Base-by-base conservation (phyloP, 2,329 filamentous ascomycete species). In the Apiospora pterosperma region DNA sequence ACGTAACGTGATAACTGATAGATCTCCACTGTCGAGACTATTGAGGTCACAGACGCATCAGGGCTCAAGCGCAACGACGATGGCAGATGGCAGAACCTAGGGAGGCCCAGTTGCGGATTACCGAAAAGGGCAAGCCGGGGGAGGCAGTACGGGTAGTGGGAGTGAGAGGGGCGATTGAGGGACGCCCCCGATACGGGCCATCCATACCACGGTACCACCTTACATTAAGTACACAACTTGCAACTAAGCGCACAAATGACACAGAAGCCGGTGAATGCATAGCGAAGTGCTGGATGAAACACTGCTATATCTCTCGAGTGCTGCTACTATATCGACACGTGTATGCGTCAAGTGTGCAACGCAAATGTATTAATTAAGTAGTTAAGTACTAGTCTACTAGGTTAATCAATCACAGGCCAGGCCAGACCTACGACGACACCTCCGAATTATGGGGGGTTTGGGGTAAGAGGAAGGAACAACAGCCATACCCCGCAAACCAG, bases 11-110 rank as follows among this genome's bases (percentile, higher is more conserved):
- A 55, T n/a, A 55, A 55, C 28, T 55, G 48, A 55, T 34, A 55
- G 16, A 10, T 5, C 28, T 55, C 48, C 48, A 55, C 25, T 34
- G 21, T 34, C 16, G 14, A 34, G 28, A 34, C 28, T 55, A 34
- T 55, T 55, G 48, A 55, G 48, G 48, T 55, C 48, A 55, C 48
- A 55, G 48, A 55, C 48, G 48, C 48, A 55, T 55, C 48, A 55
- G 48, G 34, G 28, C n/a, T n/a, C n/a, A n/a, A n/a, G n/a, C n/a
- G n/a, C n/a, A n/a, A n/a, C 48, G 48, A 55, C 34, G 48, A 34
- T n/a, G 48, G 28, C 19, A 55, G 48, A 55, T 55, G n/a, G n/a
- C n/a, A n/a, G 42, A 14, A 38, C 36, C 16, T 14, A 28, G 42
- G 48, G 48, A 55, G 48, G 28, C 21, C 28, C 28, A 55, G 28